Evolutionary conservation across 352 stramenopile species (phyloP).

Genomic region (Pythium volutum): DNA sequence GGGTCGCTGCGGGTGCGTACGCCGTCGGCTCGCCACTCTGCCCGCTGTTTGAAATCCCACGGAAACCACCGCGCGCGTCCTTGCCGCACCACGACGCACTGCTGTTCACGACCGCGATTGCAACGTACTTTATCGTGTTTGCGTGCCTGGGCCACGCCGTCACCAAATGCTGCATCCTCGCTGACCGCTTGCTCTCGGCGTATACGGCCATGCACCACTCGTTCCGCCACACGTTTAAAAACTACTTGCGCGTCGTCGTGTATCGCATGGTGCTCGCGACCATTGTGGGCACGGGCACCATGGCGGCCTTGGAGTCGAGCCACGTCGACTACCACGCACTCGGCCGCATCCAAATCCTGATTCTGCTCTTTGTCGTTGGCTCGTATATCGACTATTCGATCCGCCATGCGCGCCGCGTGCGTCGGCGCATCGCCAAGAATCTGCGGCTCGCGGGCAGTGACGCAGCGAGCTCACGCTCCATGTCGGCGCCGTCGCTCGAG

Average conservation of each 20-base stretch:
- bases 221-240: constrained; percentile 3
- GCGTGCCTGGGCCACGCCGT: constrained; percentile 21
- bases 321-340: constrained; percentile 4
- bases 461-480: neutral
- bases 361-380: neutral
- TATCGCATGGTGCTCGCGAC: neutral
- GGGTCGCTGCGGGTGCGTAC: constrained; percentile 21
- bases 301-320: neutral
- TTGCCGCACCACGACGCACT: neutral
- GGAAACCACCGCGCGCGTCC: neutral
- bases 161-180: constrained; percentile 17
- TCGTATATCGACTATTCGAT: constrained; percentile 12
- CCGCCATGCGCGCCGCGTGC: neutral
- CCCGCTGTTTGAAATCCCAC: constrained; percentile 11
- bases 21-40: constrained; percentile 27
- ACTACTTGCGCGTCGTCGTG: neutral
- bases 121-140: constrained; percentile 31
- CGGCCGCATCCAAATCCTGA: neutral
- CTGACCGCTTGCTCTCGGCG: constrained; percentile 19
- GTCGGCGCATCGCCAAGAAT: neutral
- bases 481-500: neutral
- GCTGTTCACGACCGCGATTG: constrained; percentile 20
- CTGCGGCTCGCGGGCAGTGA: neutral
- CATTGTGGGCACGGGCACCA: neutral
- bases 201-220: constrained; percentile 14